Base-by-base conservation (phyloP, 257 asterid genomes). In the Gentiana dahurica region DNA sequence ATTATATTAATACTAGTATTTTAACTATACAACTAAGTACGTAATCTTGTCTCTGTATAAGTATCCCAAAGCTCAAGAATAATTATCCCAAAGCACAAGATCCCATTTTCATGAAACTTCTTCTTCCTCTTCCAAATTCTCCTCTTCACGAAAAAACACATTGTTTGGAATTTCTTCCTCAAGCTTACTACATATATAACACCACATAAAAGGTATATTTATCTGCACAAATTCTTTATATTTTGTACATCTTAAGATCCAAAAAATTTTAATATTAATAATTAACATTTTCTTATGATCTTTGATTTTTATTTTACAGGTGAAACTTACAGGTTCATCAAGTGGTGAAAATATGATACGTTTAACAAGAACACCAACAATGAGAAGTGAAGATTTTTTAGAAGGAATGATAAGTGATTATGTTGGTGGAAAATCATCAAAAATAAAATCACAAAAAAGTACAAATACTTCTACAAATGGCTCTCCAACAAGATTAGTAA, bases 341-440 rank as follows among this genome's bases (percentile, higher is more conserved):
- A 9, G 47, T 35, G 13, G 13, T 8, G 56, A 51, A 50, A 24
- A 24, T 24, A 24, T 24, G 24, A 81, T 76, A 89, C 81, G 79
- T 8, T 68, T 84, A 33, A 55, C 68, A 0, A 55, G 79, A 51
- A 81, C 63, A 51, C 54, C 75, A 35, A 33, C 67, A 13, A 55
- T 34, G 48, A 75, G 76, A 64, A 91, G 82, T 53, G 87, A 87
- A 2, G 98, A 83, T 8, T 83, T 69, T 46, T 63, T 87, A 67
- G 98, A 92, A 63, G 90, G 95, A 15, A 83, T 91, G 84, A 32
- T 83, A 12, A 76, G 62, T 54, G 97, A 89, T 1, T 81, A 77
- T 61, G 79, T 82, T 57, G 93, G 94, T 43, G 89, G 83, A 8
- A 67, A 77, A 58, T 56, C 67, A 1, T 56, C 67, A 1, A 78